Evolutionary conservation across 495 filamentous ascomycete species (phyloP), one percentile per base, ranked within the genome.

Genomic region (Aspergillus wentii): DNA sequence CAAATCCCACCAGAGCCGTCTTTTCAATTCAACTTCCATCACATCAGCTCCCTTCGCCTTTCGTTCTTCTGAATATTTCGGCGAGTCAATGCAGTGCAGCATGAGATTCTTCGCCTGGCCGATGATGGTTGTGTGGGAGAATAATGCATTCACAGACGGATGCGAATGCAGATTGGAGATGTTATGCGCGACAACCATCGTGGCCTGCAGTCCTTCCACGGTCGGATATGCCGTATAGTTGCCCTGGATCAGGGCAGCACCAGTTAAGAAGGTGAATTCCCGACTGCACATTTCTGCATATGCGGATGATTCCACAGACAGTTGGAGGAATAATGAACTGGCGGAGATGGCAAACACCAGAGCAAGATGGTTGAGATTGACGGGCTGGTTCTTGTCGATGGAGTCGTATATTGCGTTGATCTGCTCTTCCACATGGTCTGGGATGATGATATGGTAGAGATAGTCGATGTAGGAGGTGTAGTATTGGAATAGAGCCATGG

Each of bases 1-100:
- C 8, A 73, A 38, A 40, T 73, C 62, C 72, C 72, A 75, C 57
- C 66, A 72, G 3, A 74, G 39, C 3, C 64, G 47, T n/a, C 64
- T 44, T 26, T 63, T 68, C 9, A 62, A 32, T 41, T 74, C 63
- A 32, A 59, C 16, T 13, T 60, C 54, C 25, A 55, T 38, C 30
- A 40, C 31, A 34, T 62, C 45, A 37, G 36, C 31, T 20, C 30
- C 21, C 23, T 44, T 41, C 4, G 28, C 22, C 14, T 43, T 33
- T 8, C 54, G 50, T 10, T 41, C 42, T 9, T 51, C 37, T 10
- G 35, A 34, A 18, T 30, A 28, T 18, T 32, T 26, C 2, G 46
- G 43, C 0, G 47, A 49, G 43, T 76, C 72, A n/a, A 68, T 38
- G 11, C 54, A 39, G 41, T 74, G 68, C n/a, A 75, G 51, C n/a